phyloP scores from a whole-genome alignment of 2,329 filamentous ascomycete genomes.

The Colletotrichum sp. region DNA sequence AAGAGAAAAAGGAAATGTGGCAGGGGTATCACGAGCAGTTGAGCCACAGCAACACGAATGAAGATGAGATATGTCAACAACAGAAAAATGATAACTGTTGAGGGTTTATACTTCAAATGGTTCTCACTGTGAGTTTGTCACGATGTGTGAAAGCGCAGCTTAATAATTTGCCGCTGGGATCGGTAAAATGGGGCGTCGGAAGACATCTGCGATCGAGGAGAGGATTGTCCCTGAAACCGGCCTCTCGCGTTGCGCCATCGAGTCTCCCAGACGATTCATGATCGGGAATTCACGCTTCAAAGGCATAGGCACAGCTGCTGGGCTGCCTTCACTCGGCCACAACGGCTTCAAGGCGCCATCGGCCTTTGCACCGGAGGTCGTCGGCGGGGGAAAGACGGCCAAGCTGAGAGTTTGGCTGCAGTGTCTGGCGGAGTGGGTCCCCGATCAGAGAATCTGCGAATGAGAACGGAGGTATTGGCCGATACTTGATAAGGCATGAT shows the following conservation, averaged over 20 bases:
- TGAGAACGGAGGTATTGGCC: neutral
- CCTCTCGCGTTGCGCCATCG: neutral
- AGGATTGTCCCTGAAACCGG: neutral
- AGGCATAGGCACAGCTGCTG: neutral
- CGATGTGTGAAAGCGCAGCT: neutral
- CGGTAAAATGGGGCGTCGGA: constrained; percentile 6
- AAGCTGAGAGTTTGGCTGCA: neutral
- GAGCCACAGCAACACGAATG: neutral
- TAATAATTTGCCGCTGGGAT: constrained; percentile 6
- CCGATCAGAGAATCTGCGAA: constrained; percentile 6
- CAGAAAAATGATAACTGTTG: neutral
- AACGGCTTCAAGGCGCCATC: neutral
- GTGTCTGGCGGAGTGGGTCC: constrained; percentile 8
- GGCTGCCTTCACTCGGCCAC: neutral
- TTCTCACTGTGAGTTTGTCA: neutral
- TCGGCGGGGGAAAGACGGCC: neutral
- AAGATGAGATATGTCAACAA: neutral
- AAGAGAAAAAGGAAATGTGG: neutral
- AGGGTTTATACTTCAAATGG: neutral
- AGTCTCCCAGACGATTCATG: neutral
- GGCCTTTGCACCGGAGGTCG: neutral
- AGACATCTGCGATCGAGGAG: neutral
- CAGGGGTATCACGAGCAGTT: neutral
- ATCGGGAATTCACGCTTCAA: neutral
- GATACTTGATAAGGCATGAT: constrained; percentile 13